These are phyloP conservation scores for Xylaria nigripes DNA, from an alignment of 495 filamentous ascomycete species.

Conservation along the genomic window DNA sequence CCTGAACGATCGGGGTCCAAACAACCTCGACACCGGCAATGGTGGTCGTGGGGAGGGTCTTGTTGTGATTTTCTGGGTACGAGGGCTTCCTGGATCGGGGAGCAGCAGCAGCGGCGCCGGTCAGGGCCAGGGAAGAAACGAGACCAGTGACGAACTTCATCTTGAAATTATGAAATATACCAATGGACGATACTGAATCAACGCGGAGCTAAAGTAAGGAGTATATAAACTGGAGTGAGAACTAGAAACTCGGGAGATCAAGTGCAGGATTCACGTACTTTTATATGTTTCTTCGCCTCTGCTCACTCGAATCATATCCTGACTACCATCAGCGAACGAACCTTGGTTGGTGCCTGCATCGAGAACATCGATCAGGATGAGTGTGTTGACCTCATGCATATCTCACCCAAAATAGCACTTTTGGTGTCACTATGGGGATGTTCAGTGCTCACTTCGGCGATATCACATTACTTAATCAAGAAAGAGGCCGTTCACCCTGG, in stretches of 20 bases:
- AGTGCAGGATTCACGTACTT: too few relatives aligned
- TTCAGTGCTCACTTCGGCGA: too few relatives aligned
- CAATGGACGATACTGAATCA: not conserved
- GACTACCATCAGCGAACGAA: too few relatives aligned
- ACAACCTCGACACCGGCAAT: slow-evolving; percentile 29
- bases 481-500: too few relatives aligned
- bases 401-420: slow-evolving; percentile 8
- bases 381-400: too few relatives aligned
- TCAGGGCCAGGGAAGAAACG: slow-evolving; percentile 7
- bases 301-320: too few relatives aligned
- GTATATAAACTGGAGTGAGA: not conserved
- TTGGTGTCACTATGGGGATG: not conserved
- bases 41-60: slow-evolving; percentile 2
- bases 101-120: slow-evolving; percentile 3
- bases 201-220: not conserved
- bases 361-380: too few relatives aligned
- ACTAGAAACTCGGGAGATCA: too few relatives aligned
- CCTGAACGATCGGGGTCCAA: slow-evolving; percentile 29
- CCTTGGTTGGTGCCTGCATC: too few relatives aligned
- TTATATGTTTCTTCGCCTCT: not conserved
- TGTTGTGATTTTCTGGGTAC: not conserved
- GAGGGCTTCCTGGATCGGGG: not conserved
- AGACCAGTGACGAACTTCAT: slow-evolving; percentile 12
- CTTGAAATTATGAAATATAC: not conserved
- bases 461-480: too few relatives aligned